Evolutionary conservation across 208 protist species (phyloP), one percentile per base, ranked within the genome.

Genomic region (Angomonas ambiguus): DNA sequence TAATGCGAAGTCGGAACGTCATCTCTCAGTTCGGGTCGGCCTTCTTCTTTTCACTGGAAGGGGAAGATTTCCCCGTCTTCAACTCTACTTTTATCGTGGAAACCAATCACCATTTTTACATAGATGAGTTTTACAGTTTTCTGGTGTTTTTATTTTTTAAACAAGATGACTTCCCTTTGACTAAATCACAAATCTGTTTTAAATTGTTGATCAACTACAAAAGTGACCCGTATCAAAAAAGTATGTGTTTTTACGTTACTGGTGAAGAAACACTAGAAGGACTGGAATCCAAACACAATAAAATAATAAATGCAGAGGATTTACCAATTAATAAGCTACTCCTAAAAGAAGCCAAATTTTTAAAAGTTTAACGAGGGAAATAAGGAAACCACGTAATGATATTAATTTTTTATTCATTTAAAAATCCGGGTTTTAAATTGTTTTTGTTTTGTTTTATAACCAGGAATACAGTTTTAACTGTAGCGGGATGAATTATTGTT

Each of bases 1-100:
- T 69, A 0, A 13, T 1, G 0, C 41, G 62, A n/a, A 28, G 48
- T 28, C 62, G 74, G 61, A 92, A 92, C 55, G 57, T 85, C 8
- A 81, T 92, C 45, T 16, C 16, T 8, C 11, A 8, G 38, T 45
- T 45, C 38, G 38, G 38, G n/a, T n/a, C n/a, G n/a, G n/a, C n/a
- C n/a, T n/a, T n/a, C n/a, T n/a, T n/a, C n/a, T n/a, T n/a, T n/a
- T n/a, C n/a, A n/a, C n/a, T n/a, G n/a, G n/a, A n/a, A n/a, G n/a
- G n/a, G n/a, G n/a, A n/a, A n/a, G n/a, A n/a, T n/a, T n/a, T n/a
- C n/a, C n/a, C n/a, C n/a, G n/a, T n/a, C n/a, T n/a, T n/a, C n/a
- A n/a, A n/a, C n/a, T n/a, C n/a, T n/a, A n/a, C n/a, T n/a, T n/a
- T n/a, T n/a, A n/a, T n/a, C n/a, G n/a, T n/a, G n/a, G n/a, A n/a